Conservation (phyloP, 345 rosid species). For the Brassica rapa region DNA sequence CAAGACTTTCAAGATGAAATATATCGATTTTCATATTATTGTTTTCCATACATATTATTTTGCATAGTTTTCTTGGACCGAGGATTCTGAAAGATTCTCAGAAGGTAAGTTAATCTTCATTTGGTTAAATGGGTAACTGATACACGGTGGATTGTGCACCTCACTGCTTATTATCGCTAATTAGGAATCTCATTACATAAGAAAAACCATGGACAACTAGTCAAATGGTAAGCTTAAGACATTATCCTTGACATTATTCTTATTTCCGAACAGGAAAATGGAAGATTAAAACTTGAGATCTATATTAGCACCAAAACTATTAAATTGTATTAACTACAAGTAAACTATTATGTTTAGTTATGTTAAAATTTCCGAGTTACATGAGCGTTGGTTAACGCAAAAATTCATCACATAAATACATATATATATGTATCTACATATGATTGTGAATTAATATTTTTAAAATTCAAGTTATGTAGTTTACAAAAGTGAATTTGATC, state of each 20-base stretch:
- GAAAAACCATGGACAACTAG: constrained; percentile 2
- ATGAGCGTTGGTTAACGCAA: background rate
- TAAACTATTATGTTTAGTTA: background rate
- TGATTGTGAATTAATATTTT: background rate
- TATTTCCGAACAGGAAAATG: background rate
- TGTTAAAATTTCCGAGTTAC: background rate
- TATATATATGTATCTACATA: background rate
- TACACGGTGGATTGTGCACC: background rate
- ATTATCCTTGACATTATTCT: background rate
- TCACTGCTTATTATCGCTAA: constrained; percentile 2
- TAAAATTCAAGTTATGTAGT: background rate
- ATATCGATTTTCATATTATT: background rate
- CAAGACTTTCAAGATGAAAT: background rate
- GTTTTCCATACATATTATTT: background rate
- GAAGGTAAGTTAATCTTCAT: background rate
- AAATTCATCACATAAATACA: background rate
- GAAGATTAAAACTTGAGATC: background rate
- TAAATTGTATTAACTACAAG: background rate
- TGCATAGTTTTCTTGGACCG: background rate
- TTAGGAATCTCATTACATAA: background rate
- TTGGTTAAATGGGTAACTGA: background rate
- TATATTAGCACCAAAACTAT: background rate
- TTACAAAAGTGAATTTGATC: background rate
- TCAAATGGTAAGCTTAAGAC: background rate
- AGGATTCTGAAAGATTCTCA: background rate